Base-by-base conservation (phyloP, 768 basidiomycete genomes). In the Auriscalpium orientale region DNA sequence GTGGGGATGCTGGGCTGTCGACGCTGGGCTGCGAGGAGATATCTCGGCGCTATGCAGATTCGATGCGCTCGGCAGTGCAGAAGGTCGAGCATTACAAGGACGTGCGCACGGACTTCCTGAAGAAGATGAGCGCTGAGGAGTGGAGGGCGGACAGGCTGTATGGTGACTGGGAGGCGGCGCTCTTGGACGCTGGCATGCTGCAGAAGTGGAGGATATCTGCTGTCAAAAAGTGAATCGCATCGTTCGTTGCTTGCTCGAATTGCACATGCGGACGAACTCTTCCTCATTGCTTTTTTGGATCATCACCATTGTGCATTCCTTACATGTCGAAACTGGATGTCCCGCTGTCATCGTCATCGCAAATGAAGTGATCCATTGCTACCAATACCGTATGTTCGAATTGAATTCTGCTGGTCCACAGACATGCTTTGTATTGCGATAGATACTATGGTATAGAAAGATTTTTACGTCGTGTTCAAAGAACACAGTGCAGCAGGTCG, bases 111-210 rank as follows among this genome's bases (percentile, higher is more conserved):
- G 57, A 50, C 18, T 63, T 70, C 53, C 71, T 78, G 45, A 50
- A 65, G 7, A 62, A 64, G 46, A 64, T 65, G 46, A 73, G 73
- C 7, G 36, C 70, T 13, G 57, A 60, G 20, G 71, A 63, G 37
- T 80, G 77, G 79, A 71, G 79, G 53, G 74, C 76, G 59, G 70
- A 77, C 52, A 67, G 74, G 56, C 68, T 82, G n/a, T 62, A 76
- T 58, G 53, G 78, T 34, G 69, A 69, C 33, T 81, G 83, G 71
- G 81, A 85, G 63, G 78, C 76, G 20, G 79, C 72, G 0, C 69
- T 84, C 38, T 65, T 83, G 15, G 65, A 69, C 44, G 72, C 70
- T 4, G 74, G 76, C 15, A 64, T 71, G 59, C 61, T 84, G 51
- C 67, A 66, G 60, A 71, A 79, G 53, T 85, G 82, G 83, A 67